Evolutionary conservation across 371 early-diverging fungal species (phyloP).

Genomic region (Saksenaea oblongispora): DNA sequence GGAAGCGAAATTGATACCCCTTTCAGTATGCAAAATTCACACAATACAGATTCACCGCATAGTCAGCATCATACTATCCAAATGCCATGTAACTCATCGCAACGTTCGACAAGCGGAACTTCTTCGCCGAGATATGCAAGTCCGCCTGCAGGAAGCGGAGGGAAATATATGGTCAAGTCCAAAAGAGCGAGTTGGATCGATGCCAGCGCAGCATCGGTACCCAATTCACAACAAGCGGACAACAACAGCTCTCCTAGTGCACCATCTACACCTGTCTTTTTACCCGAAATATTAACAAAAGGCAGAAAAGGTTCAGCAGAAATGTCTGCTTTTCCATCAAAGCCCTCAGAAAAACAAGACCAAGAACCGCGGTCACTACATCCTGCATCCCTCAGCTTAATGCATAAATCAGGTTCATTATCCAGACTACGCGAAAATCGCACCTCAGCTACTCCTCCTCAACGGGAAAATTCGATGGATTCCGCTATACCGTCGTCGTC

Average conservation of each 20-base stretch:
- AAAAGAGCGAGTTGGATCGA: conserved; percentile 39
- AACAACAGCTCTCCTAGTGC: conserved; percentile 9
- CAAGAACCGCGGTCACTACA: not conserved
- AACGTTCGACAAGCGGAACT: not conserved
- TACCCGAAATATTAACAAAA: conserved; percentile 8
- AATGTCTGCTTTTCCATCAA: not conserved
- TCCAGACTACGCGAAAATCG: conserved; percentile 23
- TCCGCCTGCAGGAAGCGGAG: conserved; percentile 34
- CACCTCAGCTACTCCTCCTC: not conserved
- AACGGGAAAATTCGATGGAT: not conserved
- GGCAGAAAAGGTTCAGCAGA: conserved; percentile 16
- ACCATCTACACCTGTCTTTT: conserved; percentile 17
- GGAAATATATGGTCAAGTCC: conserved; percentile 36
- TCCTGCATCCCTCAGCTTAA: conserved; percentile 5
- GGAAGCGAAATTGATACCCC: conserved; percentile 14
- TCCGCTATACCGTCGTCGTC: conserved; percentile 8
- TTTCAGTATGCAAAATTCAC: conserved; percentile 2
- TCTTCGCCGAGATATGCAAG: conserved; percentile 31
- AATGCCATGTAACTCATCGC: not conserved
- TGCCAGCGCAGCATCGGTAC: conserved; percentile 17
- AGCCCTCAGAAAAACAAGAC: not conserved
- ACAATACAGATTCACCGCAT: not conserved
- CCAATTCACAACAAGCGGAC: not conserved
- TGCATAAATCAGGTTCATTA: conserved; percentile 32
- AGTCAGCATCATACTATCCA: not conserved